phyloP scores from a whole-genome alignment of 208 protist genomes.

The Tritrichomonas foetus region DNA sequence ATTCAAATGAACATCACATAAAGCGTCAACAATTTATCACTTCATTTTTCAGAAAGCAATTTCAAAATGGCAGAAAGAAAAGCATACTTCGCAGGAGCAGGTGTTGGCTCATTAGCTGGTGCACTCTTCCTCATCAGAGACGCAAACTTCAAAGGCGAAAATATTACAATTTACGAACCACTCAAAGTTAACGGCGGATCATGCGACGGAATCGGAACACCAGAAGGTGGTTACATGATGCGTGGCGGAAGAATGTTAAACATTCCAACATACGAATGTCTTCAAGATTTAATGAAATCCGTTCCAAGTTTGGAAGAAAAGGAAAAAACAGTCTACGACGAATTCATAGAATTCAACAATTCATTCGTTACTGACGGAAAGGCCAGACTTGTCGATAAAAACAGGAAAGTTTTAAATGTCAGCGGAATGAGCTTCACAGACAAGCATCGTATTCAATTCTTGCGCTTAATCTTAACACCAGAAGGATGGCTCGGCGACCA shows the following conservation, averaged over 20 bases:
- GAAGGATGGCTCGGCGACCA: background rate
- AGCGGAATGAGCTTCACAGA: background rate
- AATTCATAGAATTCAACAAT: background rate
- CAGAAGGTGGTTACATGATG: background rate
- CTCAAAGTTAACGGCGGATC: background rate
- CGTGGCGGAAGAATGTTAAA: background rate
- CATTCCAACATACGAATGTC: background rate
- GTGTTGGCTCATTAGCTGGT: background rate
- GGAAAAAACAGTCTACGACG: background rate
- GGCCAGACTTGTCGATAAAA: background rate
- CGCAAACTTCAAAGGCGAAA: background rate
- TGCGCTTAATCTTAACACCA: background rate
- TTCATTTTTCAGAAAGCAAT: background rate
- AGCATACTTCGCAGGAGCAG: background rate
- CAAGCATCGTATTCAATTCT: background rate
- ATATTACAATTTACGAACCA: background rate
- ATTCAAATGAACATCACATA: too few species aligned
- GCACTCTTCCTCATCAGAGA: slow-evolving; percentile 6
- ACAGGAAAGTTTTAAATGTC: background rate
- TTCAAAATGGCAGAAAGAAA: background rate
- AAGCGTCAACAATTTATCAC: background rate
- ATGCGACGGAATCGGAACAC: background rate
- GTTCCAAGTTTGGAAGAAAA: background rate
- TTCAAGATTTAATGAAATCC: background rate
- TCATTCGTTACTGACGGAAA: background rate